These are phyloP conservation scores for Parsonsia alboflavescens DNA, from an alignment of 257 asterid species.

Conservation along the genomic window DNA sequence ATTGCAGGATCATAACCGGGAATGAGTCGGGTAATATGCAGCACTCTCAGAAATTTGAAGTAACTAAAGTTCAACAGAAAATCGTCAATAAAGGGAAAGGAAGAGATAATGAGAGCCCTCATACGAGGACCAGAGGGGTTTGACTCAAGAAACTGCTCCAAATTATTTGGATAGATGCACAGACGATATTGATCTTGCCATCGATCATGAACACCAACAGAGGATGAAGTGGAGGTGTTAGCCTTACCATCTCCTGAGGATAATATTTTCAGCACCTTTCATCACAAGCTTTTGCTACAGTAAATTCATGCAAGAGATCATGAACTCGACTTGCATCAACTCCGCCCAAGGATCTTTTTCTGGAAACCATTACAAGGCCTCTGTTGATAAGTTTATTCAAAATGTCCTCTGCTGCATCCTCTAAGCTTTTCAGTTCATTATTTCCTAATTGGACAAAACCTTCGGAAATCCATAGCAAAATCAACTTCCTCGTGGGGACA, in stretches of 20 bases:
- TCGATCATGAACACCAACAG: no score
- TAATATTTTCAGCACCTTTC: no score
- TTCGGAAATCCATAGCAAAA: neutral
- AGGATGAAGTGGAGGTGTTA: neutral
- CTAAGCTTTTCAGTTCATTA: neutral
- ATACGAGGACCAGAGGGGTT: neutral
- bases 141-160: neutral
- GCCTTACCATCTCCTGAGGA: neutral
- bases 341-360: neutral
- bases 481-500: no score
- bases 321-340: neutral
- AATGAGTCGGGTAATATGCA: no score
- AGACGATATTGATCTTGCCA: neutral
- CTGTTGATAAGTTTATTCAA: neutral
- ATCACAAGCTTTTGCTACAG: no score
- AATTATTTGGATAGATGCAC: neutral
- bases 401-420: neutral
- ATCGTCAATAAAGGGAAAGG: no score
- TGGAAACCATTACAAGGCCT: neutral
- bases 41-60: no score
- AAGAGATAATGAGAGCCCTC: neutral
- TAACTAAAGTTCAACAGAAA: no score
- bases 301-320: neutral
- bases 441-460: neutral
- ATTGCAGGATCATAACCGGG: no score